phyloP scores from a whole-genome alignment of 352 stramenopile species.

The Phytopythium delawarense region DNA sequence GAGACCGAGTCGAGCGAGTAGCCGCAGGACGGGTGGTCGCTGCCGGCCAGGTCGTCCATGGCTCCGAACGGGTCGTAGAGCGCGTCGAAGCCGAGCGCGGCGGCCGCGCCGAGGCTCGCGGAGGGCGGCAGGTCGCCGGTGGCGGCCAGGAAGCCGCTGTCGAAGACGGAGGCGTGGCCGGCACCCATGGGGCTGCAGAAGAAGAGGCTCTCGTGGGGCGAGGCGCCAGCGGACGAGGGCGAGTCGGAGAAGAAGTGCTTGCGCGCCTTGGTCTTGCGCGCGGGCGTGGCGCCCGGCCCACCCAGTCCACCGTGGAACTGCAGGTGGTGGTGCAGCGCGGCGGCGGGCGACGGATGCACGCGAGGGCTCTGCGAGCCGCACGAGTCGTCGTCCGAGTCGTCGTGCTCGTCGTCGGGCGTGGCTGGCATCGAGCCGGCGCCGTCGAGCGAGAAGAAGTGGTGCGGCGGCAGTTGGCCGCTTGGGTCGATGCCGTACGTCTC shows the following conservation, averaged over 20 bases:
- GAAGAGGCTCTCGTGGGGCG: conserved; percentile 25
- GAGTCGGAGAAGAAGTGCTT: conserved; percentile 47
- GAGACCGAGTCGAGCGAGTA: conserved; percentile 47
- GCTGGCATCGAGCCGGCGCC: conserved; percentile 15
- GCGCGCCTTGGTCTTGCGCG: conserved; percentile 31
- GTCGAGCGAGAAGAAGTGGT: conserved; percentile 32
- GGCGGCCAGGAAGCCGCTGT: conserved; percentile 17
- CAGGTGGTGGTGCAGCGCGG: conserved; percentile 3
- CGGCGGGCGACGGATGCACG: conserved; percentile 15
- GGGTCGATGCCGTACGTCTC: conserved; percentile 82
- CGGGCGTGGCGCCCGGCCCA: conserved; percentile 3
- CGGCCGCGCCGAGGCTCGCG: conserved; percentile 10
- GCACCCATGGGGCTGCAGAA: conserved; percentile 22
- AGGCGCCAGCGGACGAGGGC: conserved; percentile 29
- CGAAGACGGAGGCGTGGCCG: conserved; percentile 26
- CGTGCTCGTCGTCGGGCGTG: conserved; percentile 31
- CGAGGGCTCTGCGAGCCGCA: conserved; percentile 31
- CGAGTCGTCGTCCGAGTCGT: conserved; percentile 56
- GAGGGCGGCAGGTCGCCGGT: conserved; percentile 17
- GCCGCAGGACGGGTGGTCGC: conserved; percentile 41
- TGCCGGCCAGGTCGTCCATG: conserved; percentile 46
- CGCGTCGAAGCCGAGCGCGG: conserved; percentile 30
- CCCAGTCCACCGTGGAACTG: background rate
- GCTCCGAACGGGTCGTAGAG: conserved; percentile 41
- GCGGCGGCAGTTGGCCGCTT: conserved; percentile 37